Evolutionary conservation across 2,329 filamentous ascomycete species (phyloP), one percentile per base, ranked within the genome.

Genomic region (Aureobasidium mangrovei): DNA sequence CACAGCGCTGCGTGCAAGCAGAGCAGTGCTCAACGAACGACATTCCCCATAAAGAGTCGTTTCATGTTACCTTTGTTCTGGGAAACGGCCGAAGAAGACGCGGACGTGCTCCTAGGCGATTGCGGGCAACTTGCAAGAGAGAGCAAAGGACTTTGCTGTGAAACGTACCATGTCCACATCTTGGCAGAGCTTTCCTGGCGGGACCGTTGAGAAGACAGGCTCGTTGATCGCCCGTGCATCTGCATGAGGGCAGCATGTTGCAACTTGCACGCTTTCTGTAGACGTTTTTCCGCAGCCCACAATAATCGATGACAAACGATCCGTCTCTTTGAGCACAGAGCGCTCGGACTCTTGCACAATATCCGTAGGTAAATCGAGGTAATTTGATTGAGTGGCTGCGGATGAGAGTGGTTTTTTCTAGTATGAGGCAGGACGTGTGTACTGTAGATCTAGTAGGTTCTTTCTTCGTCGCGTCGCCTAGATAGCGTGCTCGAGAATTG

Each of bases 101-200:
- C 38, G 47, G 38, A 39, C 18, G 38, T 51, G 29, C 28, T 26
- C 38, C n/a, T 51, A 29, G 29, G 29, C 26, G 8, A 35, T 38
- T 12, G 38, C 38, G 29, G 38, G 27, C 27, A 41, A 41, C 10
- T 27, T 51, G 47, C 47, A 51, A 51, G 38, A 51, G 38, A 51
- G 47, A 51, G 38, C 31, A 51, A 42, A 33, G 29, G 38, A 10
- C 38, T 32, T 10, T 35, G 28, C 38, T n/a, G 18, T 31, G 47
- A 33, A 49, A 41, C 29, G n/a, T 51, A 10, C 31, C 33, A 36
- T 51, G 31, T 51, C 47, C 12, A 51, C 5, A 35, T 9, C 29
- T 51, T 42, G 38, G 38, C 38, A 24, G 42, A 51, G 47, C 39
- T 51, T 51, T 42, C 27, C 35, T 24, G 35, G n/a, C 46, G 40